phyloP scores from a whole-genome alignment of 768 basidiomycete genomes.

The Naganishia friedmannii region DNA sequence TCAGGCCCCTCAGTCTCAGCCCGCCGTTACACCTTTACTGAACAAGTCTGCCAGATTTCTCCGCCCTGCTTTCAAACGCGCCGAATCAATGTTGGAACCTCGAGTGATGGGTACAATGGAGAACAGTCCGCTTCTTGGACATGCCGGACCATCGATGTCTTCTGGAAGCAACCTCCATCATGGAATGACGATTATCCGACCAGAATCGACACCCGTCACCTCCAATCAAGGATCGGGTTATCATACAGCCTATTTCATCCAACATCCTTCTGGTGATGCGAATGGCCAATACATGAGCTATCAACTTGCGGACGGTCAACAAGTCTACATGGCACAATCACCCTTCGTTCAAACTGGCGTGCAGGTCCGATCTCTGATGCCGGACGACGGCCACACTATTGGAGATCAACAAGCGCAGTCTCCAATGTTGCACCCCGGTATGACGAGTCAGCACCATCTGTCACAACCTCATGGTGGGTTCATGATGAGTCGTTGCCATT shows the following conservation, averaged over 20 bases:
- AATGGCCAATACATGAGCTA: constrained; percentile 23
- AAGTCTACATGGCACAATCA: constrained; percentile 14
- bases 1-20: neutral
- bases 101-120: constrained; percentile 4
- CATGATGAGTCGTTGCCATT: constrained; percentile 12
- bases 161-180: constrained; percentile 6
- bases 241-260: constrained; percentile 19
- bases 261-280: neutral
- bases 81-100: constrained; percentile 19
- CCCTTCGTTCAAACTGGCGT: constrained; percentile 17
- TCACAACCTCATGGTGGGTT: constrained; percentile 1
- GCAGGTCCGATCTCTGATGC: constrained; percentile 19
- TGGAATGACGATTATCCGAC: constrained; percentile 13
- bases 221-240: constrained; percentile 8
- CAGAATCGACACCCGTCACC: constrained; percentile 13
- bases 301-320: constrained; percentile 19
- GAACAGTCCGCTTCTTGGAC: neutral
- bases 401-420: neutral
- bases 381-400: neutral
- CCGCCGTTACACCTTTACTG: neutral
- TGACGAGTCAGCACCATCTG: constrained; percentile 15
- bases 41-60: neutral
- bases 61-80: constrained; percentile 13
- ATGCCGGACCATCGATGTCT: constrained; percentile 1
- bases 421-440: constrained; percentile 15